Evolutionary conservation across 441 rosid genomes (phyloP).

Genomic region (Populus hybrid): DNA sequence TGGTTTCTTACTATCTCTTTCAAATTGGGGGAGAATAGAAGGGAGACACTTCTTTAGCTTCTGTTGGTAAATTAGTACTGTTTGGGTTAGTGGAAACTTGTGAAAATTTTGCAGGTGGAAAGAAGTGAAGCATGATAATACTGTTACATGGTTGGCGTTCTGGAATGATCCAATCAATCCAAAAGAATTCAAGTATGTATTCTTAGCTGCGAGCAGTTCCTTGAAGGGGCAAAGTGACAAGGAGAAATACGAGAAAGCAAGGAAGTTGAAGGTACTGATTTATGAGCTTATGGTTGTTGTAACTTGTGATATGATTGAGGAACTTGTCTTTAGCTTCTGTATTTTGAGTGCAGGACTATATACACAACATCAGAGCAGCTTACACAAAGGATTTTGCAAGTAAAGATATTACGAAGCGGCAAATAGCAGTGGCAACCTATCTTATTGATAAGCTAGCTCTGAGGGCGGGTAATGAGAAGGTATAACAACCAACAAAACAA

Average conservation of each 20-base stretch:
- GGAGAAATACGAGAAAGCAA: slow-evolving; percentile 99
- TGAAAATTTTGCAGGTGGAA: slow-evolving; percentile 73
- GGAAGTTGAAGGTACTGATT: slow-evolving; percentile 72
- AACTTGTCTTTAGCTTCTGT: slow-evolving; percentile 16
- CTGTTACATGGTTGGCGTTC: slow-evolving; percentile 99
- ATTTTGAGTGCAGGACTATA: slow-evolving; percentile 57
- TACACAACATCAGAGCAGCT: slow-evolving; percentile 73
- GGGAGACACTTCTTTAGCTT: slow-evolving; percentile 8
- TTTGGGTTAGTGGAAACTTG: slow-evolving; percentile 17
- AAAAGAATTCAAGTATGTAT: slow-evolving; percentile 94
- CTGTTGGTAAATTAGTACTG: slow-evolving; percentile 5
- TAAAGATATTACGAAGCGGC: slow-evolving; percentile 71
- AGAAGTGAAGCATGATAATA: slow-evolving; percentile 93
- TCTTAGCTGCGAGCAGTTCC: no score
- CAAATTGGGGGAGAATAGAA: slow-evolving; percentile 4
- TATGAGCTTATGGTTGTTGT: slow-evolving; percentile 17
- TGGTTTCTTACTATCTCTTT: slow-evolving; percentile 18
- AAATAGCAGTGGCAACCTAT: slow-evolving; percentile 98
- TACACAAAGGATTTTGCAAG: slow-evolving; percentile 79
- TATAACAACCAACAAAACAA: slow-evolving; percentile 23
- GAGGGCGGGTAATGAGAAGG: slow-evolving; percentile 99
- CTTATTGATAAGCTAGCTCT: slow-evolving; percentile 96
- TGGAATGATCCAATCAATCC: slow-evolving; percentile 99
- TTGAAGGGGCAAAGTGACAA: slow-evolving; percentile 98
- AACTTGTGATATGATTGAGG: slow-evolving; percentile 9